Percentiles rank a stretch among this genome's conserved stretches.
Conservation (phyloP, 2,329 filamentous ascomycete genomes). For the Botrytis deweyae region DNA sequence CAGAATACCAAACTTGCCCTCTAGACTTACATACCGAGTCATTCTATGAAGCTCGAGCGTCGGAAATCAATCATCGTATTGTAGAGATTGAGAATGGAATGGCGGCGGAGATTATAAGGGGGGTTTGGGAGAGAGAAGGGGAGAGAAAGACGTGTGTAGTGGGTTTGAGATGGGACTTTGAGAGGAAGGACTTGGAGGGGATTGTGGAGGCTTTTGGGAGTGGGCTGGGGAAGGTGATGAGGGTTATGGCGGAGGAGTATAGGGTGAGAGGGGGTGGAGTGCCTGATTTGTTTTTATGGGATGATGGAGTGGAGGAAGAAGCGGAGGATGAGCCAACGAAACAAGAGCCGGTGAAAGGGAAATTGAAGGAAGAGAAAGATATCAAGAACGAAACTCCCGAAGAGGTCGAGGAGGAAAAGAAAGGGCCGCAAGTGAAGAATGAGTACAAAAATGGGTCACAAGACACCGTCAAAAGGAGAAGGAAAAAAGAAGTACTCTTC, state of each 20-base stretch:
- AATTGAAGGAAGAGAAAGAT: background rate
- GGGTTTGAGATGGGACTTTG: conserved; percentile 88
- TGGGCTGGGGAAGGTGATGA: conserved; percentile 83
- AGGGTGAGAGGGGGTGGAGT: conserved; percentile 80
- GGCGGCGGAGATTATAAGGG: conserved; percentile 63
- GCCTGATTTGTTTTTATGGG: conserved; percentile 90
- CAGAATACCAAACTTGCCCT: conserved; percentile 89
- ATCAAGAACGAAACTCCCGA: background rate
- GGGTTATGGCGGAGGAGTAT: conserved; percentile 95
- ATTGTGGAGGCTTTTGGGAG: conserved; percentile 76
- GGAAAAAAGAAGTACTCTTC: conserved; percentile 35
- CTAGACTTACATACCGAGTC: conserved; percentile 90
- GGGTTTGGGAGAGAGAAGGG: conserved; percentile 67
- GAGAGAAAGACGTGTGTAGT: conserved; percentile 80
- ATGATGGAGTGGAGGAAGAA: conserved; percentile 22
- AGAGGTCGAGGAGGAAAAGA: background rate
- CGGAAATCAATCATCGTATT: conserved; percentile 84
- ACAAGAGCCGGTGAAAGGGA: background rate
- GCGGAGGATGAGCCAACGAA: background rate
- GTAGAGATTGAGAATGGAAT: conserved; percentile 84
- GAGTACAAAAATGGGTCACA: background rate
- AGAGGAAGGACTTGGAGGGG: conserved; percentile 73
- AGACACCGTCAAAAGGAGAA: background rate
- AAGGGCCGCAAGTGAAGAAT: background rate
- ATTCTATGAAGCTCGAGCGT: conserved; percentile 82